Base-by-base conservation (phyloP, 2,329 filamentous ascomycete species). In the Trichoderma koningiopsis region DNA sequence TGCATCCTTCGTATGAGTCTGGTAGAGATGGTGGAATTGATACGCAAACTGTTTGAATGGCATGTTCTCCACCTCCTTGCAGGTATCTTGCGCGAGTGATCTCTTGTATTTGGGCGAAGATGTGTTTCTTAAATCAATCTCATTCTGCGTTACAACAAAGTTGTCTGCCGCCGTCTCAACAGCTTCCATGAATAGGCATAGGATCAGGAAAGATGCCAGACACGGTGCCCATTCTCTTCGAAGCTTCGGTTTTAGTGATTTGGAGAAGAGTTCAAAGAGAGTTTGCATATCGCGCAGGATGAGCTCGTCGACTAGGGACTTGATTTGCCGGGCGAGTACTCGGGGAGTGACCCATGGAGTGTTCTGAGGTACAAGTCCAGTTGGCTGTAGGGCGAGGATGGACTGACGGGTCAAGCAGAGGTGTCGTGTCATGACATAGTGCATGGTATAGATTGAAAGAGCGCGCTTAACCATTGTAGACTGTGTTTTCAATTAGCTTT, bases 11-110 rank as follows among this genome's bases (percentile, higher is more conserved):
- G 80, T 82, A 74, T 87, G 85, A 24, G 86, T 88, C 79, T 87
- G 85, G 73, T 87, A 88, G 68, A 87, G 81, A 74, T 87, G 83
- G 76, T 88, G 86, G 75, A 88, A 88, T 76, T 87, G 86, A 71
- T 85, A 87, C 4, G 84, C 85, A 73, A 88, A 87, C 76, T 88
- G 86, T 76, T 83, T 85, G 74, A 88, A 88, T 0, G 86, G 86
- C 79, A 88, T 79, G 72, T 87, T 86, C 74, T 88, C 86, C 58
- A 88, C 80, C 74, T 86, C 83, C 35, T 77, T 76, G 77, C 83
- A 86, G 35, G 84, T 77, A 7, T 78, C 77, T 56, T 86, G 77
- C n/a, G 84, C 85, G 37, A 82, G 79, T 7, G 76, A 77, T 52
- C 83, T 81, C 68, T 78, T 76, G 74, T 80, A 82, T 73, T 75